Evolutionary conservation across 306 rosid genomes (phyloP), one percentile per base, ranked within the genome.

Genomic region (Cucumis sativus): DNA sequence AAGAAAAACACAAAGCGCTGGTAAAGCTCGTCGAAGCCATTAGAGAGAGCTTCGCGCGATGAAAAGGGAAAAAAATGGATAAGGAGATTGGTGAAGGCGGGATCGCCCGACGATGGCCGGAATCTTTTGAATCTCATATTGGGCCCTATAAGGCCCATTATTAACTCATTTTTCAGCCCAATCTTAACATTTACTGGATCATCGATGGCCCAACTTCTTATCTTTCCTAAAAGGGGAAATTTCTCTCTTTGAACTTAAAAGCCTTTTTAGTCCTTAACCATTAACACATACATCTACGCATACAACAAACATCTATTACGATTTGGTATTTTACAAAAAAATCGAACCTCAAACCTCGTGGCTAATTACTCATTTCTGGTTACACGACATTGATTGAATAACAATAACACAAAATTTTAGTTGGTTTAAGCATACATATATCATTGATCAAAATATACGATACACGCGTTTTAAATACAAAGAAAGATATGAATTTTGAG

Each of bases 1-100:
- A 85, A 56, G 78, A 80, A 77, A 70, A 78, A 25, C 75, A 76
- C 45, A 83, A 43, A 79, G 69, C 59, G 52, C 51, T 66, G 56
- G 49, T 49, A 49, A 66, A 63, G 63, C 74, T 63, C 13, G 74
- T n/a, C 21, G 62, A 43, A 63, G 74, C 80, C 80, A 77, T 77
- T 62, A 15, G 61, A 77, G 65, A 15, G 61, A 77, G 65, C 65
- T 75, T 75, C 78, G 55, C 74, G 54, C 57, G 58, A 69, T 21
- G 17, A 23, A 23, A 23, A 45, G 7, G 7, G 20, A 2, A 3
- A 70, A 28, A 70, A 21, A 9, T 41, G 74, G 74, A 68, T 68
- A 68, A 41, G 74, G 55, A 37, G 51, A 39, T 65, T 37, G 25
- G 8, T 18, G 72, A 16, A n/a, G 51, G 72, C 72, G 51, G 43